Evolutionary conservation across 2,329 filamentous ascomycete species (phyloP), one percentile per base, ranked within the genome.

Genomic region (Aureobasidium sp.): DNA sequence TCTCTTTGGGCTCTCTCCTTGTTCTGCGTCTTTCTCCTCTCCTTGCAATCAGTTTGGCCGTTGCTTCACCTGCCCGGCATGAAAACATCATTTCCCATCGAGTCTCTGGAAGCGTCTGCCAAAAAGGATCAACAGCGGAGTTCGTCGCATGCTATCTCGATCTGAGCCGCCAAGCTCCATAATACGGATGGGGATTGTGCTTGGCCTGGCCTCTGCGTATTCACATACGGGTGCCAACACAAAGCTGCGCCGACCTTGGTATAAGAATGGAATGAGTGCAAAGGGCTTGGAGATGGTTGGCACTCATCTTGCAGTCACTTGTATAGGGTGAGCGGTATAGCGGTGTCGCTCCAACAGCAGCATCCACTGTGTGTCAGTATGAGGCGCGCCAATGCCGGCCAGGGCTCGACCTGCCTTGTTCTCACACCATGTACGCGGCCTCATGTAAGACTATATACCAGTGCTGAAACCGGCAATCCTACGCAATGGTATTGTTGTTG

Each of bases 41-140:
- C 51, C 38, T 23, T 55, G 51, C 38, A 42, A 38, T 25, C 43
- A 23, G 5, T 31, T 7, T 9, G 43, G 35, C 55, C 55, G 55
- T 58, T 58, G 31, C 43, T 49, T 58, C 55, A 58, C 43, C 55
- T 49, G 55, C 33, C 31, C n/a, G 40, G 40, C 53, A 57, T 45
- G 40, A 57, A 46, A 57, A 57, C 55, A 58, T 58, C 55, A 58
- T 58, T 58, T 58, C 31, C 55, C 43, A 17, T 19, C 51, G 4
- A 23, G 21, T 10, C 49, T 38, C 31, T 50, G 13, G 19, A 35
- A 23, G 13, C 23, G 29, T 27, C n/a, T 4, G 15, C n/a, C 23
- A 19, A 31, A 35, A 31, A n/a, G n/a, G 50, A 54, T 54, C 37
- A 55, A 23, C 37, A 55, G 51, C 51, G 38, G 37, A 55, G 37